Conservation (phyloP, 768 basidiomycete genomes). For the Pleurotus citrinopileatus region DNA sequence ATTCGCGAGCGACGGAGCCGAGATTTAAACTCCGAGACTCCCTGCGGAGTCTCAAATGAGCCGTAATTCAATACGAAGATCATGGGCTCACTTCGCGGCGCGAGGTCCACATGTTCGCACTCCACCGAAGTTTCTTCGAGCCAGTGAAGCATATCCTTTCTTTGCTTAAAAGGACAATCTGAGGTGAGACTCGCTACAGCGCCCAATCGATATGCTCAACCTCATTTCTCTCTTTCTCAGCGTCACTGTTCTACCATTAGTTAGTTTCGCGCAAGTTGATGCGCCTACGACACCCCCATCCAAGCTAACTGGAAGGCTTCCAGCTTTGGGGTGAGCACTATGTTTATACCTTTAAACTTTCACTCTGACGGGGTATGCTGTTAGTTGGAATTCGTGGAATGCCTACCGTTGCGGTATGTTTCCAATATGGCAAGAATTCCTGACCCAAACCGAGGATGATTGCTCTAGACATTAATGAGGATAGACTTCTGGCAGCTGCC, state of each 20-base stretch:
- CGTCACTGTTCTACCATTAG: background rate
- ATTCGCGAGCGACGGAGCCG: too few relatives aligned
- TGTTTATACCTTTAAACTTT: background rate
- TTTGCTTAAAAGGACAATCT: too few relatives aligned
- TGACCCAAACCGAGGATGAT: too few relatives aligned
- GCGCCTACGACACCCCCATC: slow-evolving; percentile 41
- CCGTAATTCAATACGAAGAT: too few relatives aligned
- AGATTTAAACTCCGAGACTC: too few relatives aligned
- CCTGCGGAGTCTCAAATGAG: too few relatives aligned
- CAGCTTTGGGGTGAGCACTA: slow-evolving; percentile 40
- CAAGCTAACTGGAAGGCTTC: slow-evolving; percentile 36
- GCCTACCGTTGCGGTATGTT: slow-evolving; percentile 40
- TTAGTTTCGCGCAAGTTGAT: slow-evolving; percentile 14
- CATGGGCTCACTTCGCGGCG: too few relatives aligned
- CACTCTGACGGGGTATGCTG: background rate
- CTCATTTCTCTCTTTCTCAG: background rate
- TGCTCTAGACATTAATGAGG: slow-evolving; percentile 38
- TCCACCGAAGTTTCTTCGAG: too few relatives aligned
- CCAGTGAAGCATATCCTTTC: too few relatives aligned
- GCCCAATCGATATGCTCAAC: background rate
- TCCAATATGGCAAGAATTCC: slow-evolving; percentile 2
- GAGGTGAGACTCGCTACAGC: too few relatives aligned
- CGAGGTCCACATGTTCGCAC: too few relatives aligned
- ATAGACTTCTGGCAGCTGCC: slow-evolving; percentile 43
- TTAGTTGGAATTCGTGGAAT: slow-evolving; percentile 56